Base-by-base conservation (phyloP, 805 yeast genomes). In the Barnettozyma wickerhamii region DNA sequence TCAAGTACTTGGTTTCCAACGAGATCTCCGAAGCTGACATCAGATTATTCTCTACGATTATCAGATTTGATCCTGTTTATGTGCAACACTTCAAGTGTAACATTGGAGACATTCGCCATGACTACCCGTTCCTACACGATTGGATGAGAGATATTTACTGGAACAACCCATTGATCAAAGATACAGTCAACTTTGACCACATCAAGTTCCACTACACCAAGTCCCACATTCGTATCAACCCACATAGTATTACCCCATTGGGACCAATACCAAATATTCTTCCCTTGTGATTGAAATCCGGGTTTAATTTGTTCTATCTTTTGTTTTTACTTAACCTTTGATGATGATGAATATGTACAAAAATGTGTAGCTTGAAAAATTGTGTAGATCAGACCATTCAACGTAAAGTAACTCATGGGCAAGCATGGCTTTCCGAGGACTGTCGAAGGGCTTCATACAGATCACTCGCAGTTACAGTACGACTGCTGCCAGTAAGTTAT, bases 51-150 rank as follows among this genome's bases (percentile, higher is more conserved):
- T 79, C 96, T 19, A 91, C 98, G 3, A 81, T 91, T 44, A 71
- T 88, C 33, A 77, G 99, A 54, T 91, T 91, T 56, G 98, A 91
- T 61, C 84, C 95, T 1, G 95, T 89, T 18, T 91, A 91, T 58
- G 91, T 84, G 40, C 96, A 90, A 63, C 97, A 91, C 63, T 93
- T 91, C 77, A 93, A 91, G 66, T 86, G 96, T 63, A 91, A 91
- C 63, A 62, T 88, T 46, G 81, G 81, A 35, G 83, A 81, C 70
- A 84, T 91, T 53, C 77, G 96, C 58, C 61, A 55, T 32, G 85
- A 87, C 48, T 91, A 78, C 60, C 97, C 97, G 18, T 65, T 71
- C 52, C 63, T 90, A 40, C 83, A 88, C 64, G 67, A 77, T 45
- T 91, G 95, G 95, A 62, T 90, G 52, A 71, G 84, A 51, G 77